Conservation (phyloP, 352 stramenopile species). For the Pythium coloratum region DNA sequence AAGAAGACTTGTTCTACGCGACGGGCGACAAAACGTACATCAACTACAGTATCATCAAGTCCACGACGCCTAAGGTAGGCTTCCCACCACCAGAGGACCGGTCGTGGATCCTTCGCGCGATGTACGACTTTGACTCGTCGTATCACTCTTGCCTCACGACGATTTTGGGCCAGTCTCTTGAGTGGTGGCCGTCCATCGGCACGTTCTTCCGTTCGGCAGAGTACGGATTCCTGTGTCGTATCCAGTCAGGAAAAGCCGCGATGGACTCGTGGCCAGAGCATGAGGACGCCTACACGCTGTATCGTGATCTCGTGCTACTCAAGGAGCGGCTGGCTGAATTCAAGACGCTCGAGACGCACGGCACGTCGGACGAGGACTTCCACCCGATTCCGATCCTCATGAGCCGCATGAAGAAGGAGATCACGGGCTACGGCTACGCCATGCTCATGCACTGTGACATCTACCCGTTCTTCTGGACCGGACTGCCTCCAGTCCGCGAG, state of each 20-base stretch:
- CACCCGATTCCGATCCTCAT: conserved; percentile 6
- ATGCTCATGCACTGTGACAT: conserved; percentile 11
- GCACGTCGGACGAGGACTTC: conserved; percentile 6
- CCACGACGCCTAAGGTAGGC: not conserved
- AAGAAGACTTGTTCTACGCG: not conserved
- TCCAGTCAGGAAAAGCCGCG: not conserved
- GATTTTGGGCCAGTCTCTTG: not conserved
- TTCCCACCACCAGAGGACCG: not conserved
- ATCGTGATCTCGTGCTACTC: conserved; percentile 4
- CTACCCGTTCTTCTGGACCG: conserved; percentile 6
- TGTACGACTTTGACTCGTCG: not conserved
- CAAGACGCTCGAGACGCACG: not conserved
- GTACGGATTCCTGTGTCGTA: conserved; percentile 1
- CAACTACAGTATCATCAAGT: not conserved
- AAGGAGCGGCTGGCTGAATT: not conserved
- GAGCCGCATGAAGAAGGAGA: not conserved
- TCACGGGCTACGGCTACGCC: not conserved
- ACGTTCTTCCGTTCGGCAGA: conserved; percentile 3
- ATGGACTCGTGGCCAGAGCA: not conserved
- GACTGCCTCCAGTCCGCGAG: not conserved
- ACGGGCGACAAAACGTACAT: not conserved
- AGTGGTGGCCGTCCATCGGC: not conserved
- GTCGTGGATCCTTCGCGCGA: not conserved
- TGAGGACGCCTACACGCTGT: conserved; percentile 12
- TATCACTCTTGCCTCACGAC: not conserved